Evolutionary conservation across 139 green algal species (phyloP).

Genomic region (Picocystis salinarum): DNA sequence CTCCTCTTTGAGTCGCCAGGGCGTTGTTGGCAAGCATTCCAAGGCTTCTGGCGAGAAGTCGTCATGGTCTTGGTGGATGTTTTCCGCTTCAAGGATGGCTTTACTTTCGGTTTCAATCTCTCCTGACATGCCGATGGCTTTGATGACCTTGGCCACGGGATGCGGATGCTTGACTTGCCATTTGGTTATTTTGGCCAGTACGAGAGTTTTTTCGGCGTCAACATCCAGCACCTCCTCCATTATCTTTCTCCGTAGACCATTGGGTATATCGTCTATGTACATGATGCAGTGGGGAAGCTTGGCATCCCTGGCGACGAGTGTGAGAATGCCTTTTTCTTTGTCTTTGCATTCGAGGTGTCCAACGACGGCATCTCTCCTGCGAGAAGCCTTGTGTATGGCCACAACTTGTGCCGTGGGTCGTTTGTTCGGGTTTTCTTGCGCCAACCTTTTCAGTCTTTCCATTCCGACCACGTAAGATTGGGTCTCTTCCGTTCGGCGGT

Average conservation of each 20-base stretch:
- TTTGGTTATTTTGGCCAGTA: constrained; percentile 7
- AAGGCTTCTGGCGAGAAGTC: constrained; percentile 35
- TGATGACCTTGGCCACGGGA: constrained; percentile 19
- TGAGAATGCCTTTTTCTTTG: constrained; percentile 5
- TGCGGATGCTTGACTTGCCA: background rate
- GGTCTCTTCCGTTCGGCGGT: background rate
- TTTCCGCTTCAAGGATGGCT: constrained; percentile 33
- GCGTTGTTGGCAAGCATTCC: constrained; percentile 52
- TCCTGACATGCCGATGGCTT: constrained; percentile 33
- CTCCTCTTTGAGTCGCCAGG: constrained; percentile 43
- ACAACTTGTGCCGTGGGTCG: constrained; percentile 46
- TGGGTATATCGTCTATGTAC: background rate
- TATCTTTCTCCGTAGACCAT: background rate
- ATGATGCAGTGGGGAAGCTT: background rate
- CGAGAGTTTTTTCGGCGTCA: background rate
- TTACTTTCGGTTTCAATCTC: constrained; percentile 51
- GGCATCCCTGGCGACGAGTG: background rate
- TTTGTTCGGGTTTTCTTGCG: constrained; percentile 10
- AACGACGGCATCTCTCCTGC: constrained; percentile 38
- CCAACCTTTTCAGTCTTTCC: background rate
- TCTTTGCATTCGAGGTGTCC: constrained; percentile 51
- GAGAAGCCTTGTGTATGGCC: constrained; percentile 30
- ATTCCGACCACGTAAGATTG: background rate
- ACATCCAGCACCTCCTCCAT: constrained; percentile 5
- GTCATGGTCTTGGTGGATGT: constrained; percentile 13